Conservation (phyloP, 306 rosid species). For the Sphenostylis stenocarpa region DNA sequence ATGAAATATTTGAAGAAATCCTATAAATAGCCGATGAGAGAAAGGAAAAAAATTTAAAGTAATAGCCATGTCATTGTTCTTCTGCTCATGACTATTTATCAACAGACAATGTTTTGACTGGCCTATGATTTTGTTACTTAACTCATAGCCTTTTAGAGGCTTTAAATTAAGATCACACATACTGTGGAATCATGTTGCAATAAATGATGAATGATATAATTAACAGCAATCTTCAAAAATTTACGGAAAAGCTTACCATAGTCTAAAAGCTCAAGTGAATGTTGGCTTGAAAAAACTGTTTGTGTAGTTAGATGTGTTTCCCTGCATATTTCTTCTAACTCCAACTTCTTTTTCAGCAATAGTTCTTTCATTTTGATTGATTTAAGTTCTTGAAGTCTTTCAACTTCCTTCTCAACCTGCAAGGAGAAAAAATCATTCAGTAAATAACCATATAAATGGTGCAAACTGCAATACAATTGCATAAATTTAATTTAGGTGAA, state of each 20-base stretch:
- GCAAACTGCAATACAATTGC: background rate
- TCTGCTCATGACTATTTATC: background rate
- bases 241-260: conserved; percentile 43
- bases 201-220: background rate
- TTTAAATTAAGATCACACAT: background rate
- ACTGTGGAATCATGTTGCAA: background rate
- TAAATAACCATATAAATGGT: conserved; percentile 9
- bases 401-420: conserved; percentile 73
- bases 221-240: background rate
- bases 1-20: background rate
- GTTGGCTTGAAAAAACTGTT: conserved; percentile 32
- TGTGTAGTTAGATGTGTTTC: conserved; percentile 52
- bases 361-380: conserved; percentile 69
- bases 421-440: conserved; percentile 11
- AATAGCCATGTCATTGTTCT: background rate
- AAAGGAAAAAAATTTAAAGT: conserved; percentile 1
- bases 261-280: conserved; percentile 45
- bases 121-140: background rate
- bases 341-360: conserved; percentile 54
- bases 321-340: conserved; percentile 63
- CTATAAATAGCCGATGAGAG: background rate
- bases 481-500: background rate
- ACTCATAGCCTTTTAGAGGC: background rate
- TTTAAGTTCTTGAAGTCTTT: conserved; percentile 68
- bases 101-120: background rate